Evolutionary conservation across 2,329 filamentous ascomycete genomes (phyloP), one percentile per base, ranked within the genome.

Genomic region (Gnomoniopsis smithogilvyi): DNA sequence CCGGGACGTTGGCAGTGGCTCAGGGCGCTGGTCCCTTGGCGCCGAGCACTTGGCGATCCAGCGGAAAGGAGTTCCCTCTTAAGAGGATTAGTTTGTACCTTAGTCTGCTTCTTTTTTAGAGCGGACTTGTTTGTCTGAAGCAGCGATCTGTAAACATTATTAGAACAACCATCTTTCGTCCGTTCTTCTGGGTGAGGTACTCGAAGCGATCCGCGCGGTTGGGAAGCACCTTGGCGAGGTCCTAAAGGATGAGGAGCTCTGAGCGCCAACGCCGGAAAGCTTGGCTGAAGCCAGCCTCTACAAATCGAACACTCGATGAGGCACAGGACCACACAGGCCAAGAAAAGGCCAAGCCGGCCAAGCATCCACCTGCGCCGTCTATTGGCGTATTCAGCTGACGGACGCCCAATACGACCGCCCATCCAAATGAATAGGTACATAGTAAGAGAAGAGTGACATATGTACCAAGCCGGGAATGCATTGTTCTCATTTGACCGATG

Each of bases 301-400:
- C 26, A 30, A 4, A 30, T 30, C 8, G 26, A 30, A 8, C 26
- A 4, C 8, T 4, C 26, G 26, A 30, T 30, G 4, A 30, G 26
- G 24, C 34, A 41, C 17, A 7, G 34, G 49, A 26, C 30, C 43
- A 56, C 48, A 47, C 48, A 19, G 36, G 58, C 58, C 58, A 60
- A 60, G 58, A 26, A 51, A 34, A 33, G 38, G 58, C 58, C 58
- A 60, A 60, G 58, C 58, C 30, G 54, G 58, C 58, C 58, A 60
- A 57, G 58, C 43, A 50, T 34, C 38, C 51, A 52, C 4, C 33
- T 36, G 46, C 54, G 53, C 41, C 41, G 49, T 57, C 38, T 38
- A 47, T 52, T 30, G 26, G 26, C 26, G 26, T 24, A 24, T 43
- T 49, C n/a, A n/a, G 12, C 41, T 21, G 33, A 49, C 33, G 24